Base-by-base conservation (phyloP, 2,329 filamentous ascomycete genomes). In the Hypoxylon sp. region DNA sequence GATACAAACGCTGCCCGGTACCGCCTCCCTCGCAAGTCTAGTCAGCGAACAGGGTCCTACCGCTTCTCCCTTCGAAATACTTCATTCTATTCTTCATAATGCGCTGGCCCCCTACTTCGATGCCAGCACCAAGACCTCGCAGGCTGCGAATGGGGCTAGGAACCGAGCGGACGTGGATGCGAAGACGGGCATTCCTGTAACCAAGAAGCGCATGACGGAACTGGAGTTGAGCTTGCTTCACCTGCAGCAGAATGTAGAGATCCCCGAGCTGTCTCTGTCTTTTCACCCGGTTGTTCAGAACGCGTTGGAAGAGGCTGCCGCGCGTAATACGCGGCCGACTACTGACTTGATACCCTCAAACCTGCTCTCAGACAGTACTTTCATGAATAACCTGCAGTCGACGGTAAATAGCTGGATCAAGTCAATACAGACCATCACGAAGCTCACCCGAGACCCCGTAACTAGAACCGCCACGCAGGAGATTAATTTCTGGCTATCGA, bases 341-440 rank as follows among this genome's bases (percentile, higher is more conserved):
- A 85, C 93, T 38, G 92, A 97, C 38, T 77, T 92, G 60, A 90
- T 99, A 42, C 89, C 92, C 2, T 70, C 84, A 7, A 77, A 84
- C 9, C 83, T 96, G n/a, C 80, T 97, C 27, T 88, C 91, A 56
- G 95, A 97, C 75, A 97, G 91, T 69, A 87, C 87, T 9, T 96
- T 99, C 67, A 88, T 97, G 69, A 99, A 99, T 76, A 92, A 89
- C 67, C 81, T 99, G 31, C 95, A 98, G 73, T 89, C 91, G 47
- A 95, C 89, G 45, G 95, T 98, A 59, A 99, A 98, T 74, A 88
- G 89, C 62, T 99, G 95, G 95, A 99, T 99, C 78, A 96, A 96
- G 78, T 96, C 94, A 9, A 99, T 99, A 64, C 94, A 97, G 74
- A 89, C 89, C 43, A 96, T 97, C 67, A 99, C 95, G 33, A 96